phyloP scores from a whole-genome alignment of 495 filamentous ascomycete genomes.

The Hypoxylon fragiforme region DNA sequence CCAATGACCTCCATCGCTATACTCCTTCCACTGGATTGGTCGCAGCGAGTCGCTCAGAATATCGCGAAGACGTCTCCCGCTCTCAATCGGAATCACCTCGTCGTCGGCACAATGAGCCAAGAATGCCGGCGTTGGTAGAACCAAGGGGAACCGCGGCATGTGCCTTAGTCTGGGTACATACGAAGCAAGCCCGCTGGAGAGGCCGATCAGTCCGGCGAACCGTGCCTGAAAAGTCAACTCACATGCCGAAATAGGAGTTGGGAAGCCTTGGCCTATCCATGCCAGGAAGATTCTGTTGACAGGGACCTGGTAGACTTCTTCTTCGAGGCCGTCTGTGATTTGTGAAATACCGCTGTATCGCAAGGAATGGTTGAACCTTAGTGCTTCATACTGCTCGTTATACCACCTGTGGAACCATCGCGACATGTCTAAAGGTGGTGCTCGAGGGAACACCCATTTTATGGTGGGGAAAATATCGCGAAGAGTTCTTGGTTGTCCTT shows the following conservation, averaged over 20 bases:
- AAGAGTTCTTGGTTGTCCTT: slow-evolving; percentile 39
- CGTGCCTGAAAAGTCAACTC: slow-evolving; percentile 35
- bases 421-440: slow-evolving; percentile 42
- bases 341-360: slow-evolving; percentile 37
- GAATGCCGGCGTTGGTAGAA: slow-evolving; percentile 48
- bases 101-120: slow-evolving; percentile 59
- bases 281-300: slow-evolving; percentile 39
- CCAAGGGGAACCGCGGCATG: slow-evolving; percentile 15
- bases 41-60: slow-evolving; percentile 41
- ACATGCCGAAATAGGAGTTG: slow-evolving; percentile 48
- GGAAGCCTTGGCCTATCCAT: slow-evolving; percentile 46
- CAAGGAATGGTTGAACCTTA: slow-evolving; percentile 39
- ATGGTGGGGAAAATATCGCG: slow-evolving; percentile 35
- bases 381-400: slow-evolving; percentile 30
- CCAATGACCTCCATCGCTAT: slow-evolving; percentile 61
- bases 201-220: slow-evolving; percentile 54
- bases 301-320: slow-evolving; percentile 38
- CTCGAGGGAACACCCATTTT: slow-evolving; percentile 52
- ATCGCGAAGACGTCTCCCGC: slow-evolving; percentile 48
- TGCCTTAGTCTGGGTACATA: neutral
- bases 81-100: slow-evolving; percentile 49
- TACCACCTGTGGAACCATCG: slow-evolving; percentile 52
- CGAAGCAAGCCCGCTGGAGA: slow-evolving; percentile 54
- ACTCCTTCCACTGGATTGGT: slow-evolving; percentile 54
- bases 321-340: slow-evolving; percentile 30